These are phyloP conservation scores for Nicotiana otophora DNA, from an alignment of 257 asterid genomes.

Conservation along the genomic window DNA sequence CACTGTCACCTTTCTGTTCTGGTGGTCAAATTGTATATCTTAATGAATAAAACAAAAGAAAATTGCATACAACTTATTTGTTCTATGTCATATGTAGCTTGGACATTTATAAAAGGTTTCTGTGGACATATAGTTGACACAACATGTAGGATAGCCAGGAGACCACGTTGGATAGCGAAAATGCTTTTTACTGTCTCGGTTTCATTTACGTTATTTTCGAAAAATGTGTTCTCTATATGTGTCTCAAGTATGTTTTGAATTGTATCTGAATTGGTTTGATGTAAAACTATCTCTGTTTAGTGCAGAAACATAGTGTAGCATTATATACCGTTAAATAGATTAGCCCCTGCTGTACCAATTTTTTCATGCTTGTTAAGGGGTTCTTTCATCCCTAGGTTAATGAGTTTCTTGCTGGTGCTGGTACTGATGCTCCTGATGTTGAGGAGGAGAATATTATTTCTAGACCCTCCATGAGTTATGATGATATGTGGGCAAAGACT, in stretches of 20 bases:
- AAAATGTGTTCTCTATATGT: not conserved
- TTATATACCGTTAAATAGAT: not conserved
- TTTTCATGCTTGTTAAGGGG: not conserved
- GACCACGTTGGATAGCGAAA: not conserved
- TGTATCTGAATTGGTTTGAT: constrained; percentile 3
- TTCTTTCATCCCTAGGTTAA: constrained; percentile 50
- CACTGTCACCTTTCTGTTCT: not conserved
- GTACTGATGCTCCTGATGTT: constrained; percentile 99
- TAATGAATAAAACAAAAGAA: not conserved
- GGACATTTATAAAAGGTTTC: not conserved
- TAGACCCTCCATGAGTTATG: constrained; percentile 92
- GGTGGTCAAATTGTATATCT: not conserved
- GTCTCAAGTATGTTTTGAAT: not conserved
- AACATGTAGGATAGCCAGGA: not conserved
- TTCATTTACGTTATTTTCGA: not conserved
- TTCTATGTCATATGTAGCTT: constrained; percentile 3
- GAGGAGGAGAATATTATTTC: constrained; percentile 89
- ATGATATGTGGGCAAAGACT: constrained; percentile 99
- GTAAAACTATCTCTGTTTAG: not conserved
- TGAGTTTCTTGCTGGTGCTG: constrained; percentile 98
- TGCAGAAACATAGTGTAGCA: not conserved
- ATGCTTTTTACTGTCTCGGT: not conserved
- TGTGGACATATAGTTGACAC: not conserved
- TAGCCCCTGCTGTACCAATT: not conserved
- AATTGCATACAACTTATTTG: not conserved